These are phyloP conservation scores for Eurotiales sp. DNA, from an alignment of 2,329 filamentous ascomycete species.

Conservation along the genomic window DNA sequence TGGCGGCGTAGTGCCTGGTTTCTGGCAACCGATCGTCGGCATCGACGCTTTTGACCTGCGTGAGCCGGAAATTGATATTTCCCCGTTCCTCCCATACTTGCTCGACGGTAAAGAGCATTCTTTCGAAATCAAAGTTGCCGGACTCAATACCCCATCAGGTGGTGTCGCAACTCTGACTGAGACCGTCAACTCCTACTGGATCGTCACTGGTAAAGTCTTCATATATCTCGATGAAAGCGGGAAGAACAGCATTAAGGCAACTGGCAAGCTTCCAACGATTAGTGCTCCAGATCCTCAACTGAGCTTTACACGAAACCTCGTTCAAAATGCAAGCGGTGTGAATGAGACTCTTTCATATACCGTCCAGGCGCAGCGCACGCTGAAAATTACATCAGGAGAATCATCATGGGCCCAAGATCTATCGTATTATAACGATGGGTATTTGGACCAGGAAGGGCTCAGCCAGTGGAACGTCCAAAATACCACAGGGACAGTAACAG, in stretches of 20 bases:
- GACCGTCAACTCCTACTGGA: constrained; percentile 65
- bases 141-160: constrained; percentile 56
- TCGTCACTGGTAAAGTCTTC: constrained; percentile 75
- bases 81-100: constrained; percentile 68
- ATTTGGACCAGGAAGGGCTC: constrained; percentile 52
- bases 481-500: constrained; percentile 44
- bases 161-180: constrained; percentile 49
- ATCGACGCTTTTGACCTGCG: constrained; percentile 74
- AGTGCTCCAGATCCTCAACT: constrained; percentile 45
- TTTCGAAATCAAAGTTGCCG: constrained; percentile 65
- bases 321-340: constrained; percentile 41
- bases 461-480: constrained; percentile 52
- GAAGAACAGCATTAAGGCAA: neutral
- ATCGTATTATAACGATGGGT: constrained; percentile 53
- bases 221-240: constrained; percentile 60
- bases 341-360: constrained; percentile 60
- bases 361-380: constrained; percentile 52
- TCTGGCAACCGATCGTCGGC: constrained; percentile 76
- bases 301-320: constrained; percentile 37
- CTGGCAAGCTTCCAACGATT: constrained; percentile 24
- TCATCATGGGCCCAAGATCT: constrained; percentile 59
- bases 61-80: constrained; percentile 79
- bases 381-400: constrained; percentile 51
- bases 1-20: constrained; percentile 69
- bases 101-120: constrained; percentile 62